Base-by-base conservation (phyloP, 345 rosid species). In the Arabidopsis suecica region DNA sequence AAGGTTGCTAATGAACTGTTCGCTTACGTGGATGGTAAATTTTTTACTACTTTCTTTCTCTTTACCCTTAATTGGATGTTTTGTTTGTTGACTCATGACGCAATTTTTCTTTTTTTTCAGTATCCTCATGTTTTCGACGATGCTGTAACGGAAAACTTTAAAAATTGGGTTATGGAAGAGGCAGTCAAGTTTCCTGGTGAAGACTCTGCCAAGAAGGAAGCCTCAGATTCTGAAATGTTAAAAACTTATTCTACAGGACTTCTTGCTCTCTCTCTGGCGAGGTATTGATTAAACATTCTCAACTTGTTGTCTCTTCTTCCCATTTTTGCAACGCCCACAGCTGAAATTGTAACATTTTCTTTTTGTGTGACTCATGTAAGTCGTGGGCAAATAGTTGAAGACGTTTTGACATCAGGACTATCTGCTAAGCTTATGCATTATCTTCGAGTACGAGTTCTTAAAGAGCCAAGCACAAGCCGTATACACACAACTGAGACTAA, bases 91-190 rank as follows among this genome's bases (percentile, higher is more conserved):
- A 16, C 18, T 16, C 18, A 47, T 78, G 38, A 38, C 32, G 77
- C 63, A 71, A 20, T 63, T 54, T 56, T 75, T 63, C 49, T 56
- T 75, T 36, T 58, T 63, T 61, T 57, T 14, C 85, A 95, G 99
- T 87, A 86, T 75, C 97, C 99, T 32, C 93, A 92, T 84, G 89
- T 87, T 75, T 88, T 95, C 83, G 99, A 95, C 70, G 96, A 88
- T 56, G 79, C 90, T 61, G 89, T 86, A 53, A 67, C 88, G 84
- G 89, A 89, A 68, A 92, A 88, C 69, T 77, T 92, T 37, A 92
- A 90, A 82, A 84, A 80, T 55, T 90, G 98, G 99, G 99, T 88
- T 75, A 77, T 88, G 88, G 92, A 92, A 79, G 99, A 92, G 55
- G 68, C 84, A 67, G 61, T 76, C 56, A 85, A 85, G 81, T 82